Conservation (phyloP, 2,329 filamentous ascomycete species). For the Penicillium sp. region DNA sequence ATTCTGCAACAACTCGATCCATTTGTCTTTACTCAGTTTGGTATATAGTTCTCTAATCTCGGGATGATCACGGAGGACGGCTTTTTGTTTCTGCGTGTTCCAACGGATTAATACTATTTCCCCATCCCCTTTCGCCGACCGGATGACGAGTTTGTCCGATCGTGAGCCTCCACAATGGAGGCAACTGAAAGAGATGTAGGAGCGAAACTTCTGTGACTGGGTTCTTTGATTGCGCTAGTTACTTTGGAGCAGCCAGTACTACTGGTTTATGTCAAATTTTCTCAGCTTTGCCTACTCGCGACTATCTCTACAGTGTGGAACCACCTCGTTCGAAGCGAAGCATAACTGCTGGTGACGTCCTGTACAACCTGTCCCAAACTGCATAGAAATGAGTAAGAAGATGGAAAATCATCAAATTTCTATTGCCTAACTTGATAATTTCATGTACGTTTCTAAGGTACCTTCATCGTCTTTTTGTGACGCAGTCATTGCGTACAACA, state of each 20-base stretch:
- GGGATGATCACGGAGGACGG: slow-evolving; percentile 42
- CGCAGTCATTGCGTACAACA: neutral
- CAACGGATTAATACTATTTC: slow-evolving; percentile 48
- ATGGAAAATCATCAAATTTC: no score
- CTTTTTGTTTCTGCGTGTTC: slow-evolving; percentile 46
- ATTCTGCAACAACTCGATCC: slow-evolving; percentile 1
- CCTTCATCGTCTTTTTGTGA: neutral
- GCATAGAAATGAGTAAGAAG: no score
- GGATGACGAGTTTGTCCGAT: slow-evolving; percentile 27
- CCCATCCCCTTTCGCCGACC: slow-evolving; percentile 23
- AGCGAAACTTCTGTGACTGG: neutral
- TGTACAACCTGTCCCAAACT: no score
- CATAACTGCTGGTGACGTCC: no score
- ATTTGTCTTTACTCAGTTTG: slow-evolving; percentile 9
- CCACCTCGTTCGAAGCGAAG: no score
- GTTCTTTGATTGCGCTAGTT: no score
- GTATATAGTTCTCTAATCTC: slow-evolving; percentile 24
- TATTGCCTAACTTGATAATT: neutral
- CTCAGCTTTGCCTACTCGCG: no score
- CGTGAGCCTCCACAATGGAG: neutral
- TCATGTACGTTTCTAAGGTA: neutral
- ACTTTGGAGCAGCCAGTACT: no score
- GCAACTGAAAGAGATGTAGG: neutral
- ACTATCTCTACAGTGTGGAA: no score
- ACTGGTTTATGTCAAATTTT: no score